Evolutionary conservation across 2,329 filamentous ascomycete species (phyloP).

Genomic region (Xylariaceae sp.): DNA sequence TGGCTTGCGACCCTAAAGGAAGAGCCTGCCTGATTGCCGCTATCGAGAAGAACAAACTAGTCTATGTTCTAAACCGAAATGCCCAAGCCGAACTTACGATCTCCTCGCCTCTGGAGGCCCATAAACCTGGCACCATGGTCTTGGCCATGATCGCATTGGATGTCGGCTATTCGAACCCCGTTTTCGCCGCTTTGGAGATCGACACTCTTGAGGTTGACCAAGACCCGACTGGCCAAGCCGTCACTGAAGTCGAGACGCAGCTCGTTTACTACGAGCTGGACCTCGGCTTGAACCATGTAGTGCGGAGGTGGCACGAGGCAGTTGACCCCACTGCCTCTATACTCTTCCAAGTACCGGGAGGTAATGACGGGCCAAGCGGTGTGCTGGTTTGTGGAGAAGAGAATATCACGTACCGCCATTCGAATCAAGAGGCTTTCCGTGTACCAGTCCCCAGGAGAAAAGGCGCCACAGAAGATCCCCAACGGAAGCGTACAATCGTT

Average conservation of each 20-base stretch:
- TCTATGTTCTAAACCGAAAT: conserved; percentile 96
- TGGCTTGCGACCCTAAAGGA: conserved; percentile 93
- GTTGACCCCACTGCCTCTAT: conserved; percentile 87
- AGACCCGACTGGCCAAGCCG: conserved; percentile 80
- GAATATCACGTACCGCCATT: conserved; percentile 94
- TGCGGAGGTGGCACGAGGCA: conserved; percentile 91
- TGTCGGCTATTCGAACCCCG: conserved; percentile 93
- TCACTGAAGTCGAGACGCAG: conserved; percentile 78
- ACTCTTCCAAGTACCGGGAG: conserved; percentile 92
- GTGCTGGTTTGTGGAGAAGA: conserved; percentile 94
- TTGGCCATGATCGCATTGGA: conserved; percentile 85
- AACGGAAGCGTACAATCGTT: conserved; percentile 81
- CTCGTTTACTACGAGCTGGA: conserved; percentile 98
- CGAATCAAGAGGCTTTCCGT: conserved; percentile 84
- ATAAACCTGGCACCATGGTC: conserved; percentile 87
- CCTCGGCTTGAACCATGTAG: conserved; percentile 92
- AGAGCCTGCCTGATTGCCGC: conserved; percentile 92
- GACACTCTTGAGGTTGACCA: conserved; percentile 91
- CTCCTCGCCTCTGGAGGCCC: conserved; percentile 92
- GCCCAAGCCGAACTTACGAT: conserved; percentile 93
- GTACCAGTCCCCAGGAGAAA: conserved; percentile 83
- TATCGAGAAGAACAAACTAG: conserved; percentile 98
- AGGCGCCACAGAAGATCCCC: conserved; percentile 86
- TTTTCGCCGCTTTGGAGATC: conserved; percentile 91
- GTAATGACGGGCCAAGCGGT: conserved; percentile 88